Conservation (phyloP, 2,329 filamentous ascomycete genomes). For the Xylaria sp. region DNA sequence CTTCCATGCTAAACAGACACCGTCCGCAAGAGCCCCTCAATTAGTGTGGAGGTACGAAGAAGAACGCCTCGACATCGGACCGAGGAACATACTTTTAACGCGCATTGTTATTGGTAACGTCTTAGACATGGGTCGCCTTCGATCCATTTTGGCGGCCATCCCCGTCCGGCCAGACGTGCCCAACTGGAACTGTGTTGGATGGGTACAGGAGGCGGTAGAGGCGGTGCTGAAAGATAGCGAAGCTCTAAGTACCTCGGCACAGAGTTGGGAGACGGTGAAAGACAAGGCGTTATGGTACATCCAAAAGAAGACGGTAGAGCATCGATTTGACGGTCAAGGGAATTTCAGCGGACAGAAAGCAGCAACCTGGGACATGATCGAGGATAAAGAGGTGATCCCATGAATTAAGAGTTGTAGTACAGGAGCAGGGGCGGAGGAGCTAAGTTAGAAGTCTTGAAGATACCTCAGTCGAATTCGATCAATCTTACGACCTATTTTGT, state of each 20-base stretch:
- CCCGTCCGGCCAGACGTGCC: constrained; percentile 46
- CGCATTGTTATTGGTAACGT: constrained; percentile 51
- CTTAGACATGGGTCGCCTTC: constrained; percentile 44
- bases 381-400: constrained; percentile 35
- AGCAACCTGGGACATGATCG: constrained; percentile 54
- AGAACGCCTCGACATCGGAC: constrained; percentile 21
- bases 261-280: constrained; percentile 52
- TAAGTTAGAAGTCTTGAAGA: too few relatives aligned
- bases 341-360: constrained; percentile 48
- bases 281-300: constrained; percentile 54
- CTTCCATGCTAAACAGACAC: constrained; percentile 51
- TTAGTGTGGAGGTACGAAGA: constrained; percentile 45
- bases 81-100: constrained; percentile 39
- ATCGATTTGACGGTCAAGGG: constrained; percentile 54
- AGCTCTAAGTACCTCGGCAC: constrained; percentile 49
- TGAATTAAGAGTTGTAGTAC: neutral
- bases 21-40: neutral
- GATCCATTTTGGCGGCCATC: constrained; percentile 47
- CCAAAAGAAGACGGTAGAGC: constrained; percentile 52
- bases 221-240: constrained; percentile 46
- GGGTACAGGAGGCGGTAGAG: constrained; percentile 56
- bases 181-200: constrained; percentile 58
- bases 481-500: too few relatives aligned
- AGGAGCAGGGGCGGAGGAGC: neutral
- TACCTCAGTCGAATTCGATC: too few relatives aligned